These are phyloP conservation scores for Colletotrichum sidae DNA, from an alignment of 2,329 filamentous ascomycete genomes.

Conservation along the genomic window DNA sequence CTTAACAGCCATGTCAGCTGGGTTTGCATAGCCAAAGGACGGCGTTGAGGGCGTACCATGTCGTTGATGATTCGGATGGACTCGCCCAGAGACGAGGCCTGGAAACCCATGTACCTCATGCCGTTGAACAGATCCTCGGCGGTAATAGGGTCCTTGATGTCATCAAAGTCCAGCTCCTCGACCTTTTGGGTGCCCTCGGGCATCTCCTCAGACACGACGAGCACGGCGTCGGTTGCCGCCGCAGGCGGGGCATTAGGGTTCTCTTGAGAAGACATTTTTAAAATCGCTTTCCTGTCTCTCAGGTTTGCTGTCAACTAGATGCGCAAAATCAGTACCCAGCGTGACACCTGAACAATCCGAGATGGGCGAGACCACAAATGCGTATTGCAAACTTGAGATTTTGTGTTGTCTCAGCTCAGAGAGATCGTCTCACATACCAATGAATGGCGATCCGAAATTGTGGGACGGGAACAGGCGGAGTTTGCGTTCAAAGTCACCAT, in stretches of 20 bases:
- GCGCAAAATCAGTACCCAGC: no score
- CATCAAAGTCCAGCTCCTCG: conserved; percentile 92
- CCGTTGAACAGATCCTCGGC: conserved; percentile 85
- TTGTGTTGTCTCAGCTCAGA: conserved; percentile 22
- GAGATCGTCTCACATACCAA: conserved; percentile 15
- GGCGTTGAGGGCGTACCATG: conserved; percentile 74
- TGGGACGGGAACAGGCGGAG: conserved; percentile 23
- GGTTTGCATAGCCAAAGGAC: conserved; percentile 8
- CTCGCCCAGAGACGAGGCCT: conserved; percentile 79
- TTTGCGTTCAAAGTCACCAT: no score
- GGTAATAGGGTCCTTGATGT: conserved; percentile 81
- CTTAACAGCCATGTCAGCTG: conserved; percentile 51
- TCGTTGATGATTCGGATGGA: conserved; percentile 93
- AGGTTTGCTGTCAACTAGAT: no score
- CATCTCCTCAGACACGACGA: conserved; percentile 86
- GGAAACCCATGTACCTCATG: conserved; percentile 87
- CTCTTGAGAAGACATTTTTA: conserved; percentile 45
- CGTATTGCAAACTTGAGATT: no score
- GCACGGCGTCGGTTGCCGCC: conserved; percentile 81
- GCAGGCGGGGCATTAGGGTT: conserved; percentile 61
- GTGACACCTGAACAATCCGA: not conserved
- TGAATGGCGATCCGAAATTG: conserved; percentile 29
- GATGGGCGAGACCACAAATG: conserved; percentile 2
- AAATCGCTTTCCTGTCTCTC: conserved; percentile 6
- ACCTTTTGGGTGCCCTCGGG: conserved; percentile 84